phyloP scores from a whole-genome alignment of 2,329 filamentous ascomycete species.

The Penicillium italicum region DNA sequence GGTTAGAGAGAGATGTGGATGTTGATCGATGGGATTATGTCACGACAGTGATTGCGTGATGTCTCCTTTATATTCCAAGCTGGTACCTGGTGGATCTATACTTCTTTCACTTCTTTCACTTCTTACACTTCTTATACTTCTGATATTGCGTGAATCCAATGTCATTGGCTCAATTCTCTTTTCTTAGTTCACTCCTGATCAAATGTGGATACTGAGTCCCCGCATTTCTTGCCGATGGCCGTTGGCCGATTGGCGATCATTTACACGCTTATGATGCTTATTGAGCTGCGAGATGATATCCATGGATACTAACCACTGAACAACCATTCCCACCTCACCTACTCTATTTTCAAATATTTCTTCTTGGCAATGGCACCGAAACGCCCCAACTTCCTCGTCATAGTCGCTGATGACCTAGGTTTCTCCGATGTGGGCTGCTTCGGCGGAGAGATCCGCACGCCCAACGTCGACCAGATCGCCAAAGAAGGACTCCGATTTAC shows the following conservation, averaged over 20 bases:
- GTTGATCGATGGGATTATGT: background rate
- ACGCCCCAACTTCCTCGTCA: constrained; percentile 59
- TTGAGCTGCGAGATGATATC: background rate
- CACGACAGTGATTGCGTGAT: background rate
- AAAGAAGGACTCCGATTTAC: constrained; percentile 57
- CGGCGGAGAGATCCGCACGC: constrained; percentile 59
- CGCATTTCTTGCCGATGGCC: constrained; percentile 6
- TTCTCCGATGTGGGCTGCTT: constrained; percentile 59
- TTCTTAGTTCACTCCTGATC: background rate
- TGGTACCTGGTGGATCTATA: background rate
- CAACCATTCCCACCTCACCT: no score
- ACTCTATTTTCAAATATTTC: background rate
- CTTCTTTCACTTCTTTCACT: background rate
- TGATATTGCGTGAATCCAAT: background rate
- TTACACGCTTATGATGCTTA: background rate
- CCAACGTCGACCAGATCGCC: constrained; percentile 55
- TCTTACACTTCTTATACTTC: background rate
- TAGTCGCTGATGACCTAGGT: constrained; percentile 59
- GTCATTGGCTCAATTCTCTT: background rate
- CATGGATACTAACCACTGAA: no score
- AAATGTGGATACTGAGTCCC: background rate
- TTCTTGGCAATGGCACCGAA: constrained; percentile 31
- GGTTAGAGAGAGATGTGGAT: background rate
- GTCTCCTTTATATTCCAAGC: background rate
- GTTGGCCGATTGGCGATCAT: constrained; percentile 18